Base-by-base conservation (phyloP, 2,329 filamentous ascomycete genomes). In the Pseudodiploospora longispora region DNA sequence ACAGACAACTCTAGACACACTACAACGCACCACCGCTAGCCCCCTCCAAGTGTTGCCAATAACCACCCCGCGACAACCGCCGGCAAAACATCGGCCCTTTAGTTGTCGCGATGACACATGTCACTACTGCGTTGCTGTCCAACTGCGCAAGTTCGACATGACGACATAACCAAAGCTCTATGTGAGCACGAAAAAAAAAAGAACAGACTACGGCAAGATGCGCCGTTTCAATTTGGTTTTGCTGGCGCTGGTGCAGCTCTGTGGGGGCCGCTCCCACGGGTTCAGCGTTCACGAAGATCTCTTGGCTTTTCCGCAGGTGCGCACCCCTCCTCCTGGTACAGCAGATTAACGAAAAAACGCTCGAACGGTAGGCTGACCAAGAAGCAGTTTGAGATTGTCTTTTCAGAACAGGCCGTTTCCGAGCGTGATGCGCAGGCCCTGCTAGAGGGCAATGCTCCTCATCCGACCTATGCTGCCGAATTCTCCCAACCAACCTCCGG, bases 211-310 rank as follows among this genome's bases (percentile, higher is more conserved):
- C 56, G 60, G 55, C 59, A 63, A 53, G 44, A 80, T 80, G 76
- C 72, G 74, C 66, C 70, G 68, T 59, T 59, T 67, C 54, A 62
- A 65, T 46, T 46, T 76, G 42, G 52, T 67, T 10, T 54, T 78
- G 38, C 57, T 77, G 46, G 67, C 67, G 37, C 57, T 59, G 40
- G 53, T 69, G 51, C 71, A 66, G 61, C 65, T 76, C 30, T 66
- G 63, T 53, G 56, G 54, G 50, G 76, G 74, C 52, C 69, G 71
- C 38, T 71, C 74, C 38, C 69, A 68, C 6, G 67, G 71, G 43
- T 95, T 95, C 69, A 95, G 83, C 67, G 85, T 95, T 45, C 82
- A 93, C 57, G 87, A 95, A 59, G 90, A 96, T 61, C 65, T 95
- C 41, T 75, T 95, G 45, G 88, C 88, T 12, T 88, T 85, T 65